Base-by-base conservation (phyloP, 2,329 filamentous ascomycete species). In the Neonectria neomacrospora region DNA sequence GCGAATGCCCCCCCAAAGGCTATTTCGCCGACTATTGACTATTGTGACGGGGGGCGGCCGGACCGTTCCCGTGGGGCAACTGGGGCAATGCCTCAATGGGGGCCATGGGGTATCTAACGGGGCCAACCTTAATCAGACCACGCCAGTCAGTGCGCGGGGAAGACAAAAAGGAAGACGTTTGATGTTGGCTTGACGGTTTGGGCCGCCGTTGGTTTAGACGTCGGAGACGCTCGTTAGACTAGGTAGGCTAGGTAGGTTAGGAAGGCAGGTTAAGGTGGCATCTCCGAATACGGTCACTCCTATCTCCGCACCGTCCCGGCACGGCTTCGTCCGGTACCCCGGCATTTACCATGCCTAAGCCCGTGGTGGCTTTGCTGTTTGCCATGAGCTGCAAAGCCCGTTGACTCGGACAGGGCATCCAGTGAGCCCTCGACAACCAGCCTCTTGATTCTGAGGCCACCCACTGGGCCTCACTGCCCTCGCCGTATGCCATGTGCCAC, bases 51-150 rank as follows among this genome's bases (percentile, higher is more conserved):
- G 42, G 41, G 26, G 18, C 28, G 26, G 18, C 28, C 58, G 58
- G 52, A 55, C 58, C 58, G 58, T 54, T 50, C 50, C 51, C 58
- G 58, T 53, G 42, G 58, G 51, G 39, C 47, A 30, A 50, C 30
- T 37, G 20, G 41, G 20, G 41, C 22, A 30, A 30, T 30, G 23
- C 42, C 47, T 3, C 28, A 30, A 30, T 30, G 47, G 34, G 20
- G 34, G 12, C 18, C 16, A 45, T 45, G 48, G 56, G n/a, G n/a
- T n/a, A n/a, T n/a, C n/a, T n/a, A n/a, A n/a, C n/a, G n/a, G n/a
- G 39, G 18, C 48, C 48, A 54, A 59, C 56, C 56, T 59, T 59
- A 59, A 59, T 47, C 56, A 39, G 32, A 59, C 56, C 20, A 30
- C 56, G 48, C 22, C 16, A 53, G 47, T 54, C 59, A 52, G 53